These are phyloP conservation scores for Solanum sejunctum DNA, from an alignment of 257 asterid genomes.

Conservation along the genomic window DNA sequence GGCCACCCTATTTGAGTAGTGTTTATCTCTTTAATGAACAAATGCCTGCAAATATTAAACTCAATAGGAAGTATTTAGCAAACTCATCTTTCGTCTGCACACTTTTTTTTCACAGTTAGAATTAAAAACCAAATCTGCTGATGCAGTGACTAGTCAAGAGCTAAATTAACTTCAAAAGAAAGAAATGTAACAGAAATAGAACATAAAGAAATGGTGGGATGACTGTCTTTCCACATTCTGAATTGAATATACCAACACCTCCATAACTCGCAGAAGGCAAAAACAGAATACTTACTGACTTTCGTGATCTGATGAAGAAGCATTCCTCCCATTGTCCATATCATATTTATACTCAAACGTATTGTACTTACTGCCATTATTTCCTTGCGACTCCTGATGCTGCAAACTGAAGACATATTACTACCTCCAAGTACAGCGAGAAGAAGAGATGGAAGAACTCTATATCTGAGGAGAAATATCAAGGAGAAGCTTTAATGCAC, in stretches of 20 bases:
- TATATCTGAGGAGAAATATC: neutral
- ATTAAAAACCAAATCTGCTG: neutral
- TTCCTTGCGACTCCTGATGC: slow-evolving; percentile 68
- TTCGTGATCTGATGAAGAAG: slow-evolving; percentile 77
- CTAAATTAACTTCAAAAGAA: neutral
- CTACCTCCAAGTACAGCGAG: neutral
- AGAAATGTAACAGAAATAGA: neutral
- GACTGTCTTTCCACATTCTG: neutral
- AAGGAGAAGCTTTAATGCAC: neutral
- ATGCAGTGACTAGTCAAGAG: neutral
- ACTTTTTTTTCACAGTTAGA: neutral
- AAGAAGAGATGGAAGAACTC: neutral
- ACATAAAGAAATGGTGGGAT: neutral
- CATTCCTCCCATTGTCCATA: slow-evolving; percentile 50
- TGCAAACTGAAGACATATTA: slow-evolving; percentile 31
- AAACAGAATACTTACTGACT: slow-evolving; percentile 66
- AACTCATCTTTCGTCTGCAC: neutral
- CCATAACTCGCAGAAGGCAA: neutral
- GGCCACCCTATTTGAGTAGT: neutral
- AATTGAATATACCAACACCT: neutral
- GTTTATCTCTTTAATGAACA: neutral
- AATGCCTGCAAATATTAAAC: neutral
- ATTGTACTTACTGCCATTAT: slow-evolving; percentile 44
- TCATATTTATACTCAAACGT: slow-evolving; percentile 79
- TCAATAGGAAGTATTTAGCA: neutral